Base-by-base conservation (phyloP, 2,329 filamentous ascomycete species). In the Aspergillus calidoustus region DNA sequence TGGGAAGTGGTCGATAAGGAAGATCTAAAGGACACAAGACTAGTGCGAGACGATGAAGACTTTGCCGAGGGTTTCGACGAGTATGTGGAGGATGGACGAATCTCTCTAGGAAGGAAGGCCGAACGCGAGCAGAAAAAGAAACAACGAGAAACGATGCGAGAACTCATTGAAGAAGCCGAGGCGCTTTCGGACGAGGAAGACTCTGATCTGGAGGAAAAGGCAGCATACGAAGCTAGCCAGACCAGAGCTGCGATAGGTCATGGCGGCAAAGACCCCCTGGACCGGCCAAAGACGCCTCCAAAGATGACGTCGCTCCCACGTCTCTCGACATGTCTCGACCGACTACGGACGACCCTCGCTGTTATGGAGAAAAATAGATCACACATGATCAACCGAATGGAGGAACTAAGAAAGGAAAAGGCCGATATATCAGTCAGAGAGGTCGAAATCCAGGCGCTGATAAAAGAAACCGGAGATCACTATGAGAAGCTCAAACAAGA, bases 21-120 rank as follows among this genome's bases (percentile, higher is more conserved):
- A 66, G 87, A 89, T 69, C 87, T 90, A 66, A 85, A 87, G 38
- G 85, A 93, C 64, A 91, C 90, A 6, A 86, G 94, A 1, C 84
- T 98, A 2, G 85, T 93, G 6, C 86, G 84, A 47, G 93, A 97
- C 38, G 94, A 98, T 69, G 94, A 98, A 73, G 92, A 98, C 71
- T 85, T 97, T 0, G 91, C 91, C 43, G 95, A 98, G 78, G 93
- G 93, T 0, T 98, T 96, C 69, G 94, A 98, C 63, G 90, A 94
- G 58, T 97, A 91, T 69, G 91, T 95, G 8, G 91, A 95, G 46
- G 92, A 97, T 72, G 92, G 91, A 8, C 87, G 87, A 7, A 86
- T 97, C 9, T 86, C 91, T 1, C 82, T 97, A 0, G 92, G 93
- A 38, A 87, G 85, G 64, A 91, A 90, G 63, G 92, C 92, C 0